Evolutionary conservation across 495 filamentous ascomycete genomes (phyloP).

Genomic region (Darksidea phi): DNA sequence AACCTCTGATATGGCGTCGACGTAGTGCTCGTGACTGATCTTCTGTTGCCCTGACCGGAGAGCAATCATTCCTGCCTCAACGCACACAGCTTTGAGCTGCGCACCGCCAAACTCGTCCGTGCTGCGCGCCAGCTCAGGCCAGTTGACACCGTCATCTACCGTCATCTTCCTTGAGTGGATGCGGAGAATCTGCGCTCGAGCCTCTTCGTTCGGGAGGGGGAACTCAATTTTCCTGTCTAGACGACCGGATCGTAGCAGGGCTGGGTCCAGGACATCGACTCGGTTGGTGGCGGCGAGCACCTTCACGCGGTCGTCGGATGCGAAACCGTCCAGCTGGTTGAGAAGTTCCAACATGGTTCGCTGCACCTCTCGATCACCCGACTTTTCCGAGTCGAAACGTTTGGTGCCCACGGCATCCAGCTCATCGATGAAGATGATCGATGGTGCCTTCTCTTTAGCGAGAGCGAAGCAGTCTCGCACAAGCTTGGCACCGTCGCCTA

Average conservation of each 20-base stretch:
- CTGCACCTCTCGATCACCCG: constrained; percentile 96
- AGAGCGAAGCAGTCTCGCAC: constrained; percentile 96
- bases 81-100: constrained; percentile 96
- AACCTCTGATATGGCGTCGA: constrained; percentile 96
- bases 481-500: constrained; percentile 96
- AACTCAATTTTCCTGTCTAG: constrained; percentile 99
- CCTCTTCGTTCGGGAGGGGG: constrained; percentile 98
- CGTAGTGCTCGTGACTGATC: constrained; percentile 97
- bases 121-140: constrained; percentile 89
- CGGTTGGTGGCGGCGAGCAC: constrained; percentile 97
- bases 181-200: constrained; percentile 91
- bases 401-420: constrained; percentile 96
- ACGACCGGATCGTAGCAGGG: constrained; percentile 88
- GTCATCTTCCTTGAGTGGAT: constrained; percentile 99
- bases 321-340: constrained; percentile 98
- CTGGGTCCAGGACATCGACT: constrained; percentile 95
- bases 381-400: constrained; percentile 98
- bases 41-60: constrained; percentile 87
- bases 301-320: constrained; percentile 98
- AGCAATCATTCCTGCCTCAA: constrained; percentile 99
- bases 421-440: constrained; percentile 99
- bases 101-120: constrained; percentile 99
- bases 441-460: constrained; percentile 95
- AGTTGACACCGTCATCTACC: constrained; percentile 90
- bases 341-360: constrained; percentile 98